Evolutionary conservation across 176 grass and related monocot species (phyloP).

Genomic region (Rhynchospora breviuscula): DNA sequence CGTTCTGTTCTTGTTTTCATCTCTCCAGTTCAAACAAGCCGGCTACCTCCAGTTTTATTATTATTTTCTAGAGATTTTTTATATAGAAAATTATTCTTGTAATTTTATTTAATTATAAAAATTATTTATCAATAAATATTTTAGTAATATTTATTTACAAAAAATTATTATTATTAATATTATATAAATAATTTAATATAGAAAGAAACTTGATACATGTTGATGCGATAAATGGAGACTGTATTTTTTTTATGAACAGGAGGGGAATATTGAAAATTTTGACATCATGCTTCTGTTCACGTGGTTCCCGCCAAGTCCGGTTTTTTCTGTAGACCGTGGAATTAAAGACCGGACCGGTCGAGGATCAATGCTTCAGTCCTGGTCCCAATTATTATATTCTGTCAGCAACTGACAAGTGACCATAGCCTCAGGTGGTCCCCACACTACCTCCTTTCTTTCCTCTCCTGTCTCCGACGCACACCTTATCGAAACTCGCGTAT

Average conservation of each 20-base stretch:
- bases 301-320: conserved; percentile 24
- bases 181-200: not conserved
- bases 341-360: not conserved
- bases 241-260: not conserved
- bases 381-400: conserved; percentile 25
- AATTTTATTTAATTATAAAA: too few species aligned
- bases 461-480: conserved; percentile 12
- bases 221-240: not conserved
- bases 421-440: conserved; percentile 20
- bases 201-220: not conserved
- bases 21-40: not conserved
- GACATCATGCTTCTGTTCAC: conserved; percentile 10
- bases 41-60: not conserved
- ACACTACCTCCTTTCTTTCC: conserved; percentile 1
- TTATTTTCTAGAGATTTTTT: not conserved
- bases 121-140: too few species aligned
- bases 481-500: conserved; percentile 21
- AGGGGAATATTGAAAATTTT: not conserved
- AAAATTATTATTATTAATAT: too few species aligned
- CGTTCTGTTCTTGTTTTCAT: not conserved
- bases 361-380: not conserved
- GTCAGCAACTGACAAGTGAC: conserved; percentile 25
- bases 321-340: not conserved
- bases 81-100: too few species aligned
- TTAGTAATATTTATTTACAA: too few species aligned